Conservation (phyloP, 306 rosid species). For the Inga oerstediana region DNA sequence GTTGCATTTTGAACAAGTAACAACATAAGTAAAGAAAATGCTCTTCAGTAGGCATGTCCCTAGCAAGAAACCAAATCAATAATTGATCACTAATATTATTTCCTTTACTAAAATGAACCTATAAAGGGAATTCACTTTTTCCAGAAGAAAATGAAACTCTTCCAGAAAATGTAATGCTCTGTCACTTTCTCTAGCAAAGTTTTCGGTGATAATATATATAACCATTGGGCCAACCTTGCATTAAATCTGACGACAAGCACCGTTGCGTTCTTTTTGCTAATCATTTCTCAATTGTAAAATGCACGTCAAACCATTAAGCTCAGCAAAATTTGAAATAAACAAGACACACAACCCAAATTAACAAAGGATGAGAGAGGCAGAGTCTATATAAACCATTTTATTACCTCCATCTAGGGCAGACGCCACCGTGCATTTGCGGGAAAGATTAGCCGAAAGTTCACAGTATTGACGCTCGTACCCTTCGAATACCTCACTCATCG, state of each 20-base stretch:
- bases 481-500: conserved; percentile 11
- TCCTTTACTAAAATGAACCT: not conserved
- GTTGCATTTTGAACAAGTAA: conserved; percentile 1
- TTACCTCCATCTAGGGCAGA: conserved; percentile 56
- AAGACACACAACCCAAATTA: not conserved
- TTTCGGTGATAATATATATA: not conserved
- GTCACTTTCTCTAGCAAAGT: not conserved
- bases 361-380: not conserved
- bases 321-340: not conserved
- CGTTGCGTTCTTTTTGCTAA: not conserved
- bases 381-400: not conserved
- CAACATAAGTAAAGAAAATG: conserved; percentile 13
- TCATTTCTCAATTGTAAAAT: not conserved
- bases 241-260: not conserved
- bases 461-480: conserved; percentile 51
- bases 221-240: not conserved
- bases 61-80: not conserved
- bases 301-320: not conserved
- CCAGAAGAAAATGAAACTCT: not conserved
- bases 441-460: conserved; percentile 57
- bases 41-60: conserved; percentile 6
- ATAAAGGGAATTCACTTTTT: too few species aligned
- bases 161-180: not conserved
- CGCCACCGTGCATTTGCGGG: conserved; percentile 50
- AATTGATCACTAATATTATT: too few species aligned